Percentiles rank a stretch among this genome's conserved stretches.
These are phyloP conservation scores for Trypanosomatidae sp. DNA, from an alignment of 208 protist genomes.

Conservation along the genomic window DNA sequence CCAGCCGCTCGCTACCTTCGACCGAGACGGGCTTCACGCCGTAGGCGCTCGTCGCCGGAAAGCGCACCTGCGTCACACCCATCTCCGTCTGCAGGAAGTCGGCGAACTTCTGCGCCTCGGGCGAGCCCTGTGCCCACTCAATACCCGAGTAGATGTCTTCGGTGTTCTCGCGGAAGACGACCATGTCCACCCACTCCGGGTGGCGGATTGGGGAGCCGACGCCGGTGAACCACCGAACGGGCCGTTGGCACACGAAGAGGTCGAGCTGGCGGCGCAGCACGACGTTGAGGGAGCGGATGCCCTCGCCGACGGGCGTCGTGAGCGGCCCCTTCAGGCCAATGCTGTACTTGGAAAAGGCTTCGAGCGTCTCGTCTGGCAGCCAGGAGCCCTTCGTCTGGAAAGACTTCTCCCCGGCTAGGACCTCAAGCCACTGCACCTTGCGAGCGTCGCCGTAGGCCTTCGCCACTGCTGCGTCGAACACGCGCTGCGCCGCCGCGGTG, in stretches of 20 bases:
- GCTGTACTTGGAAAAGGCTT: slow-evolving; percentile 32
- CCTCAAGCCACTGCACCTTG: slow-evolving; percentile 41
- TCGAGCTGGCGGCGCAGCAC: slow-evolving; percentile 48
- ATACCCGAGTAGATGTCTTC: slow-evolving; percentile 63
- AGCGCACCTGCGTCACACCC: slow-evolving; percentile 40
- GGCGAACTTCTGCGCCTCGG: slow-evolving; percentile 33
- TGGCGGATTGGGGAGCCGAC: slow-evolving; percentile 40
- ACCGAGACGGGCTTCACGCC: slow-evolving; percentile 53
- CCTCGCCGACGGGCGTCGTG: slow-evolving; percentile 43
- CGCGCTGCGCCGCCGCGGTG: slow-evolving; percentile 26
- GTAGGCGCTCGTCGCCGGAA: slow-evolving; percentile 36
- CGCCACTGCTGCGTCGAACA: slow-evolving; percentile 38
- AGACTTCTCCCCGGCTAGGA: slow-evolving; percentile 41
- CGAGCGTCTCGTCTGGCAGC: slow-evolving; percentile 44
- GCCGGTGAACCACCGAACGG: slow-evolving; percentile 48
- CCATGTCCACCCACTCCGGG: slow-evolving; percentile 58
- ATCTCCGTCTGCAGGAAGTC: slow-evolving; percentile 38
- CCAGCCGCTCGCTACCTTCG: slow-evolving; percentile 50
- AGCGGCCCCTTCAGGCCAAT: slow-evolving; percentile 49
- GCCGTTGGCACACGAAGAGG: slow-evolving; percentile 50
- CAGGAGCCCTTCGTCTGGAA: slow-evolving; percentile 21
- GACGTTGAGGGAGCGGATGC: slow-evolving; percentile 58
- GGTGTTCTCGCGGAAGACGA: slow-evolving; percentile 60
- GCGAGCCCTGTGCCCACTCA: slow-evolving; percentile 42
- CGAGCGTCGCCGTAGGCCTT: slow-evolving; percentile 42